Evolutionary conservation across 371 early-diverging fungal genomes (phyloP), one percentile per base, ranked within the genome.

Genomic region (Apophysomyces variabilis): DNA sequence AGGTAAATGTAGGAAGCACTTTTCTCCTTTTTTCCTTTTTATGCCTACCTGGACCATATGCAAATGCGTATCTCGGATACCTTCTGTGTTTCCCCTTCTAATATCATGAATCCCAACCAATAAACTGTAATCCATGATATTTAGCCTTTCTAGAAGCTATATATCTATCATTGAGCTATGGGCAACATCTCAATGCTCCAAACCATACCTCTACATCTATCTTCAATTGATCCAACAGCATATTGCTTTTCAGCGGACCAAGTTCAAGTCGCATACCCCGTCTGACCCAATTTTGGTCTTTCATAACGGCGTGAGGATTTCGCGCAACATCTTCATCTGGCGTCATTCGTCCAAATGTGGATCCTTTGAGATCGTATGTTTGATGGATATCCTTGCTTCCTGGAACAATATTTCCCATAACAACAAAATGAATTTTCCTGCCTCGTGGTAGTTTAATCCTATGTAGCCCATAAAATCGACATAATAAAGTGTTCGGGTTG

Each of bases 81-180:
- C 88, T 60, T 94, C 92, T 56, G 79, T 79, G 75, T 98, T 97
- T 50, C 96, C 97, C 38, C 88, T 85, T 36, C 74, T 79, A 59
- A 86, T 61, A 72, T 96, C 93, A 71, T 98, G 98, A 11, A 95
- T 84, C 4, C 99, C 99, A 21, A 98, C 76, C 18, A 99, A 77
- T 60, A 99, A 76, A 62, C 95, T 95, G 80, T 99, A 99, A 79
- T 99, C 99, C 99, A 99, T 99, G 61, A 99, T 98, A 59, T 94
- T 90, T 56, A 93, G 82, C 13, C 74, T 72, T 50, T 83, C 76
- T 58, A 98, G 75, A 58, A 96, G 83, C 73, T 90, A 62, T 32
- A 32, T 11, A 21, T 12, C 61, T 14, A 36, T 44, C 54, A 26
- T 38, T 14, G 9, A n/a, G 46, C 12, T 7, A 39, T 13, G 7